Percentiles rank a stretch among this genome's conserved stretches.
These are phyloP conservation scores for Fraxinus excelsior DNA, from an alignment of 257 asterid genomes.

Conservation along the genomic window DNA sequence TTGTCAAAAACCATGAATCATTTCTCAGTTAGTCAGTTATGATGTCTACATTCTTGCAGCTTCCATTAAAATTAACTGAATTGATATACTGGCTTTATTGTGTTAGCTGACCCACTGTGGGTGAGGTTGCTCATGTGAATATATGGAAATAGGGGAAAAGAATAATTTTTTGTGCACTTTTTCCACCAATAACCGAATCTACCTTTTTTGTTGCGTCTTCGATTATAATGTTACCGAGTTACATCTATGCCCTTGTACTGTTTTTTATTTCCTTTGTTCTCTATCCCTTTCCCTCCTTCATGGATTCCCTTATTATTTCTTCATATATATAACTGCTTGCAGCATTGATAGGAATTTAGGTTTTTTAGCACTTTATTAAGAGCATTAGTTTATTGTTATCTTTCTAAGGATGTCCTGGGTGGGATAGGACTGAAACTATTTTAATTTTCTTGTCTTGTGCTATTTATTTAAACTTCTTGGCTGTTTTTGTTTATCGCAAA, in stretches of 20 bases:
- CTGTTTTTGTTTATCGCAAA: conserved; percentile 12
- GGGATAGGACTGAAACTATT: background rate
- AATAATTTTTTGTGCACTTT: background rate
- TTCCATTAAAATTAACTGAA: background rate
- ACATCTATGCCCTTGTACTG: background rate
- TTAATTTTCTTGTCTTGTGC: background rate
- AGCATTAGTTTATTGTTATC: background rate
- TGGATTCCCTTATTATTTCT: background rate
- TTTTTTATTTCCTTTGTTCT: background rate
- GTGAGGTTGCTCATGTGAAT: background rate
- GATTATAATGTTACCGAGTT: background rate
- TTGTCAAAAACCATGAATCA: background rate
- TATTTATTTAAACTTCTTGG: background rate
- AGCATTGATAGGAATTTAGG: background rate
- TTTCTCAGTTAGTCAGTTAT: background rate
- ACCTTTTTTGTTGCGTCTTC: background rate
- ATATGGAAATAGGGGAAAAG: background rate
- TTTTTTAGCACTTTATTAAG: background rate
- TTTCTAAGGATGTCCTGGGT: background rate
- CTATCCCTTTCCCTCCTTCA: background rate
- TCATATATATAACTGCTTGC: background rate
- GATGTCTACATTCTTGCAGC: background rate
- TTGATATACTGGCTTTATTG: background rate
- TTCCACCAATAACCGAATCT: background rate
- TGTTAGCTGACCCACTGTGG: background rate